phyloP scores from a whole-genome alignment of 805 yeast species.

The Ogataea zsoltii region DNA sequence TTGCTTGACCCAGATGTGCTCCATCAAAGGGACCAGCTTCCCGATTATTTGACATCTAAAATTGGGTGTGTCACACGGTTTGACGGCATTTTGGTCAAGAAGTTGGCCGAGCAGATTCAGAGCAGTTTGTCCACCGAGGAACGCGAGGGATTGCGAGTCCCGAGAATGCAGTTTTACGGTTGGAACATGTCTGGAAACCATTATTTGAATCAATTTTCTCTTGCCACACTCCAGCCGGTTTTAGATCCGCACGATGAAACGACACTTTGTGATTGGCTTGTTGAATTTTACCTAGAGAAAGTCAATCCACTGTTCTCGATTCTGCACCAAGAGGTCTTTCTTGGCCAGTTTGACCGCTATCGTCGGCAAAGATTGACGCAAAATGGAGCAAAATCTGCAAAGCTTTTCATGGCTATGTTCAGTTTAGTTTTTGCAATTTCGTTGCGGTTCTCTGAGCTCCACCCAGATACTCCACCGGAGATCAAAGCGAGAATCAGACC shows the following conservation, averaged over 20 bases:
- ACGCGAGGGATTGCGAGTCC: neutral
- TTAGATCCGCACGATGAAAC: too few species aligned
- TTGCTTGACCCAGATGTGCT: too few species aligned
- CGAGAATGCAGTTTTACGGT: conserved; percentile 8
- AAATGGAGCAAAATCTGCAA: conserved; percentile 28
- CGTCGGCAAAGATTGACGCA: too few species aligned
- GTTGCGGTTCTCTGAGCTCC: conserved; percentile 50
- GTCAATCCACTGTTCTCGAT: conserved; percentile 8
- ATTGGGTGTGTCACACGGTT: too few species aligned
- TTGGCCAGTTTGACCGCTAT: conserved; percentile 3
- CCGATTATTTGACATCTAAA: too few species aligned
- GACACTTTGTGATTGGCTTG: conserved; percentile 1
- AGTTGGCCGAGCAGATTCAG: too few species aligned
- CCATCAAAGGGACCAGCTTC: too few species aligned
- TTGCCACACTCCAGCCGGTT: neutral
- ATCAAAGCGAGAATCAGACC: too few species aligned
- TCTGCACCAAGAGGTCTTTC: conserved; percentile 3
- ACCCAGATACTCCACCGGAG: conserved; percentile 11
- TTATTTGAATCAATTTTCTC: neutral
- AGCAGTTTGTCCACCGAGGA: too few species aligned
- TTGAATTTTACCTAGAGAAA: conserved; percentile 1
- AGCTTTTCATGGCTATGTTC: conserved; percentile 53
- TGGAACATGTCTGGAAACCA: conserved; percentile 12
- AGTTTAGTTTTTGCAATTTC: conserved; percentile 50
- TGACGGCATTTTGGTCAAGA: too few species aligned